A percentile compares a stretch with the other conserved stretches of the same genome.
Evolutionary conservation across 176 grass and related monocot genomes (phyloP).

Genomic region (Carex pumila): DNA sequence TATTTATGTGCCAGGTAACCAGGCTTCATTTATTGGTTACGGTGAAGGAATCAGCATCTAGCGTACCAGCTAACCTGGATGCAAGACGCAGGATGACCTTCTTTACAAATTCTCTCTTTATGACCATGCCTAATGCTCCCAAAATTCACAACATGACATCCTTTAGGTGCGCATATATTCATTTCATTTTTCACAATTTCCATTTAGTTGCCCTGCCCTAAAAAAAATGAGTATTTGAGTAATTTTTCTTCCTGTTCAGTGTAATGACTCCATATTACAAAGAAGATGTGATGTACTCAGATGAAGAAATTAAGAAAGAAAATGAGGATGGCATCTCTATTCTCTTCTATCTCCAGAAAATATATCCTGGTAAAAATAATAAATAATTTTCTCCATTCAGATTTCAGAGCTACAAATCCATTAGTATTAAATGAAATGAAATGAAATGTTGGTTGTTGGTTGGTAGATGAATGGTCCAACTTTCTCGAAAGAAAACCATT

Average conservation of each 20-base stretch:
- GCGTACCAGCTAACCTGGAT: conserved; percentile 73
- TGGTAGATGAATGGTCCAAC: conserved; percentile 84
- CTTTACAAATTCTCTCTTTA: conserved; percentile 98
- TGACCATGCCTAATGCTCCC: conserved; percentile 78
- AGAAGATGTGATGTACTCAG: conserved; percentile 81
- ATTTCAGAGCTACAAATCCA: neutral
- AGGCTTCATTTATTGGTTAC: conserved; percentile 84
- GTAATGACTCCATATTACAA: conserved; percentile 93
- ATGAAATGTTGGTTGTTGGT: neutral
- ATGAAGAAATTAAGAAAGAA: conserved; percentile 39
- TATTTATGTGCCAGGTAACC: conserved; percentile 38
- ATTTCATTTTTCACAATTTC: neutral
- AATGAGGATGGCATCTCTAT: conserved; percentile 98
- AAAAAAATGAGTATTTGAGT: neutral
- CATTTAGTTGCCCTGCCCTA: neutral
- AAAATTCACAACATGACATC: conserved; percentile 73
- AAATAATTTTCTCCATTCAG: neutral
- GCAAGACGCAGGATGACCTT: conserved; percentile 93
- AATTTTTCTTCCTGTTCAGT: conserved; percentile 37
- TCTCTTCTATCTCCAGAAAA: conserved; percentile 75
- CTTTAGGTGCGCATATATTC: conserved; percentile 45
- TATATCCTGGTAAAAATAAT: conserved; percentile 67
- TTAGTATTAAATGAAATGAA: conserved; percentile 12
- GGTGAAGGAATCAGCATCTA: conserved; percentile 89
- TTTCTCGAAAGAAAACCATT: conserved; percentile 33